Evolutionary conservation across 176 grass and related monocot species (phyloP).

Genomic region (Eragrostis nindensis): DNA sequence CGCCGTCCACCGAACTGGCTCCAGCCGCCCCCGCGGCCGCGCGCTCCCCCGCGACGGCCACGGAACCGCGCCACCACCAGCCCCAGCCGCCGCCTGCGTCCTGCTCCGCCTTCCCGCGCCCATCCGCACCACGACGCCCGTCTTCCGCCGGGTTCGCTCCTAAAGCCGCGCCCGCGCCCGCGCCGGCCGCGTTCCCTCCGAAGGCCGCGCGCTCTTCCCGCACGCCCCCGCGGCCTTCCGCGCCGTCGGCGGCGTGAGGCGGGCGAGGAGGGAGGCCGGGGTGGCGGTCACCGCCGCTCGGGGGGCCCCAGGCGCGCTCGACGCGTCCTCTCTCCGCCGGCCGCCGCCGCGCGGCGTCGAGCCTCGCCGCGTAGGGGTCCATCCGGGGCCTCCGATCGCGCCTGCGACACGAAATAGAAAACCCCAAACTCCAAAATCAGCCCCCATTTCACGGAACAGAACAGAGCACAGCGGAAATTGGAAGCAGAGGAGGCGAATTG

Average conservation of each 20-base stretch:
- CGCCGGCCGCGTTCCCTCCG: background rate
- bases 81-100: too few species aligned
- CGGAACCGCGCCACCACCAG: too few species aligned
- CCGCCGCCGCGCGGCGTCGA: background rate
- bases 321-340: background rate
- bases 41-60: background rate
- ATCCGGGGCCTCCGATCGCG: background rate
- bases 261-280: background rate
- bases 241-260: background rate
- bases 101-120: too few species aligned
- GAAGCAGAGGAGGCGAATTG: background rate
- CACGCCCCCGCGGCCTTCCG: too few species aligned
- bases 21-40: background rate
- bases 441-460: background rate
- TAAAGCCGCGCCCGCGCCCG: background rate
- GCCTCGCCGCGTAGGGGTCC: background rate
- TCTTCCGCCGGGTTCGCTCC: background rate
- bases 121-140: background rate
- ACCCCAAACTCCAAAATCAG: background rate
- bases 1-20: background rate
- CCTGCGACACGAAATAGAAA: background rate
- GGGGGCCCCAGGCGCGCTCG: background rate
- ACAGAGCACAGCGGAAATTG: background rate
- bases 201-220: background rate
- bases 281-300: background rate